Evolutionary conservation across 805 yeast genomes (phyloP).

Genomic region (Saccharomycopsis fibuligera): DNA sequence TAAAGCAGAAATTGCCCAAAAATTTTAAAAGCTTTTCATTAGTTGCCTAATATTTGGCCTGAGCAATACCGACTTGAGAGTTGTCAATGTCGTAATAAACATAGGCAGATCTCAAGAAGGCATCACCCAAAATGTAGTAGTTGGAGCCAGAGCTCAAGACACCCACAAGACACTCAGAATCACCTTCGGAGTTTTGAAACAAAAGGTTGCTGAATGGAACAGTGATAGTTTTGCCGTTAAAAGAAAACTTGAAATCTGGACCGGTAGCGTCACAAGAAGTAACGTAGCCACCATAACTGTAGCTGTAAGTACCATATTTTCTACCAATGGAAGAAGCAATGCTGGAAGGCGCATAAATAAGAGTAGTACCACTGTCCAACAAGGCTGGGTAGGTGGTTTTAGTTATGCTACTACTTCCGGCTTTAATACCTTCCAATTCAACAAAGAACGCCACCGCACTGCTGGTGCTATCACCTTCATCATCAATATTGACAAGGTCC

Average conservation of each 20-base stretch:
- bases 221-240: conserved; percentile 49
- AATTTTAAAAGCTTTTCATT: conserved; percentile 24
- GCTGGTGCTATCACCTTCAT: conserved; percentile 10
- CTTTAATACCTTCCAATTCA: conserved; percentile 20
- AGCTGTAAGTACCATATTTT: conserved; percentile 29
- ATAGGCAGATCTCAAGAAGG: conserved; percentile 46
- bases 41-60: conserved; percentile 33
- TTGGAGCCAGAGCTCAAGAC: conserved; percentile 31
- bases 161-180: conserved; percentile 37
- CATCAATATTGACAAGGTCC: conserved; percentile 16
- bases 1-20: too few species aligned
- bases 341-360: conserved; percentile 38
- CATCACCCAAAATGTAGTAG: conserved; percentile 45
- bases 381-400: conserved; percentile 32
- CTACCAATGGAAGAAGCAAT: conserved; percentile 23
- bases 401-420: conserved; percentile 24
- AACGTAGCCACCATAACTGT: conserved; percentile 38
- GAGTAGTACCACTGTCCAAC: conserved; percentile 40
- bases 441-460: conserved; percentile 20
- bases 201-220: conserved; percentile 41
- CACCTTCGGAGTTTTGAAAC: conserved; percentile 5
- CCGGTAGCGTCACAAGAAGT: conserved; percentile 37
- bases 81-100: conserved; percentile 48
- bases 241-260: conserved; percentile 39
- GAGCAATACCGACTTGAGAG: conserved; percentile 39